Evolutionary conservation across 2,329 filamentous ascomycete species (phyloP).

Genomic region (Hypoxylon sp.): DNA sequence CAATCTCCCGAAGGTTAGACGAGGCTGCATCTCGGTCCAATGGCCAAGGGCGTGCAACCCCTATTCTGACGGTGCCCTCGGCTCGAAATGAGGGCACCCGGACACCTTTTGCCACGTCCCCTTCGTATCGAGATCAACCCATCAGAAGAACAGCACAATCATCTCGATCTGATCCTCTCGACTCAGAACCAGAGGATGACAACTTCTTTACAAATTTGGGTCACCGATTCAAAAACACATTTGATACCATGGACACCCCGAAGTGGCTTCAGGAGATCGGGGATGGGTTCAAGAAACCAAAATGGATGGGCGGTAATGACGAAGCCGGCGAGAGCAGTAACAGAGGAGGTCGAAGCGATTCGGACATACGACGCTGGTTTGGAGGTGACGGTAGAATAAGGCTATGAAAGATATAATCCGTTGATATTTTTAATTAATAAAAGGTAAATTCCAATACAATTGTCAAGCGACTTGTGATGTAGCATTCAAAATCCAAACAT

Average conservation of each 20-base stretch:
- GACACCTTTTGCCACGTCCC: slow-evolving; percentile 63
- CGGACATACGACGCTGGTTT: slow-evolving; percentile 72
- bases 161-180: slow-evolving; percentile 58
- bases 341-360: slow-evolving; percentile 50
- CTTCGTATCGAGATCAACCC: slow-evolving; percentile 54
- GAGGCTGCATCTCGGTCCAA: slow-evolving; percentile 58
- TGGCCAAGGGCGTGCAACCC: slow-evolving; percentile 57
- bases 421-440: slow-evolving; percentile 30
- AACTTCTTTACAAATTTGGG: slow-evolving; percentile 88
- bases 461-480: slow-evolving; percentile 1
- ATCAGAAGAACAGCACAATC: slow-evolving; percentile 55
- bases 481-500: neutral
- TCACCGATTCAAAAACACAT: slow-evolving; percentile 90
- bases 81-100: slow-evolving; percentile 57
- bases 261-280: slow-evolving; percentile 84
- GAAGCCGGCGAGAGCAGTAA: slow-evolving; percentile 55
- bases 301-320: slow-evolving; percentile 81
- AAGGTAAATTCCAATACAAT: slow-evolving; percentile 17
- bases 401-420: slow-evolving; percentile 41
- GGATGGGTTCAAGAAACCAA: slow-evolving; percentile 79
- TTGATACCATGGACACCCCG: slow-evolving; percentile 85
- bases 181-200: slow-evolving; percentile 78
- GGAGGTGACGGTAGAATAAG: slow-evolving; percentile 62
- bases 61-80: slow-evolving; percentile 65
- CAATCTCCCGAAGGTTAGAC: slow-evolving; percentile 66